Evolutionary conservation across 352 stramenopile genomes (phyloP), one percentile per base, ranked within the genome.

Genomic region (Globisporangium emineosum): DNA sequence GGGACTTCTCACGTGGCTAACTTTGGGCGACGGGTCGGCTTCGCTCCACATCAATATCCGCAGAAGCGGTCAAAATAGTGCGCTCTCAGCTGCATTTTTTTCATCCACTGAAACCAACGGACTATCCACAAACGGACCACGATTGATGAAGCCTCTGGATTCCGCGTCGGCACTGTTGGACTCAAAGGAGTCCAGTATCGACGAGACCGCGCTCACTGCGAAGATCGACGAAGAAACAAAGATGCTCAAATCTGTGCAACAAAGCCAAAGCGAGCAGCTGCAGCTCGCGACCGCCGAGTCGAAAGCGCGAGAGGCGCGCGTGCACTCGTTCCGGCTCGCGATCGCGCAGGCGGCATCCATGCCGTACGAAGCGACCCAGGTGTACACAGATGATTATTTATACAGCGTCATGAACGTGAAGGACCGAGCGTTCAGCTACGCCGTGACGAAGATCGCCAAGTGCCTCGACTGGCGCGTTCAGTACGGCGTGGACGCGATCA

Each of bases 311-410:
- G 67, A 78, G 50, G 73, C 71, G 10, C 69, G 79, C 2, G 75
- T 84, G 54, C 65, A 79, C 27, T 78, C 69, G 17, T 88, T 90
- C 54, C 77, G 78, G 15, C 57, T 76, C 25, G 74, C 74, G 21
- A 85, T 88, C 54, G 74, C 76, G 0, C 72, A 83, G 37, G 71
- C 76, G 47, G 76, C 76, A 19, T 25, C 27, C 5, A 62, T 83
- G 7, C 52, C 70, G 19, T 64, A 79, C 5, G 72, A 80, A 7
- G 62, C 64, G 25, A 86, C 78, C 19, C 60, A 65, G 43, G 78
- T 84, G 45, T 88, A 85, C 64, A 71, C 73, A 33, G 74, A 88
- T 51, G 77, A 83, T 23, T 90, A 90, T 35, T 67, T 90, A 5
- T 75, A 73, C 58, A 88, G 77, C 60, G 81, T 90, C 8, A 59